A percentile compares a stretch with the other conserved stretches of the same genome.
These are phyloP conservation scores for Amniculicola lignicola DNA, from an alignment of 495 filamentous ascomycete species.

Conservation along the genomic window DNA sequence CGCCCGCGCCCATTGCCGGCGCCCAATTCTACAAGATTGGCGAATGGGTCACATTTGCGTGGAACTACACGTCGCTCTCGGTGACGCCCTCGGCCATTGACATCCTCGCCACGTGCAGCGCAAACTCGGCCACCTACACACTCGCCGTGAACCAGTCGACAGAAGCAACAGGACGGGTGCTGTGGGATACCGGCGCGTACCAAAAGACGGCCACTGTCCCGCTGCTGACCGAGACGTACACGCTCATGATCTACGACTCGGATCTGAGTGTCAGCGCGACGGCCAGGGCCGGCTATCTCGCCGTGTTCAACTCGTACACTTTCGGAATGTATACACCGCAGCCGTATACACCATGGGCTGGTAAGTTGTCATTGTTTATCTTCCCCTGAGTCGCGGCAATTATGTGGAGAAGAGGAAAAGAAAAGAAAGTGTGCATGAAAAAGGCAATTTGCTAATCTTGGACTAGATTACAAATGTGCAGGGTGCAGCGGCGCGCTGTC, in stretches of 20 bases:
- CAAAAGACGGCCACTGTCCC: slow-evolving; percentile 58
- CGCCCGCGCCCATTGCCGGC: slow-evolving; percentile 57
- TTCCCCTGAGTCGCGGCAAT: not conserved
- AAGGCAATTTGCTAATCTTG: too few species aligned
- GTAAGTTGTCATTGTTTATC: slow-evolving; percentile 46
- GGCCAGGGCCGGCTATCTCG: slow-evolving; percentile 69
- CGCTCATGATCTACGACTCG: slow-evolving; percentile 77
- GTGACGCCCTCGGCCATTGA: slow-evolving; percentile 76
- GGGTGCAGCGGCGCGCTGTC: slow-evolving; percentile 68
- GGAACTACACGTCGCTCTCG: slow-evolving; percentile 91
- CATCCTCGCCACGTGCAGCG: slow-evolving; percentile 73
- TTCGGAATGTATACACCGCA: slow-evolving; percentile 83
- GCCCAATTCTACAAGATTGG: slow-evolving; percentile 84
- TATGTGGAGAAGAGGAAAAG: too few species aligned
- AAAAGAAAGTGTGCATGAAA: too few species aligned
- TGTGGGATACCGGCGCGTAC: slow-evolving; percentile 79
- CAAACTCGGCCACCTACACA: slow-evolving; percentile 63
- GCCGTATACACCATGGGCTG: slow-evolving; percentile 57
- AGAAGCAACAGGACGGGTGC: slow-evolving; percentile 53
- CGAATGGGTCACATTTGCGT: slow-evolving; percentile 77
- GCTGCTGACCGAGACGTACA: slow-evolving; percentile 74
- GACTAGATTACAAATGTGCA: slow-evolving; percentile 55
- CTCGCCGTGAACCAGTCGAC: slow-evolving; percentile 60
- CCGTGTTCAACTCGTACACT: slow-evolving; percentile 55
- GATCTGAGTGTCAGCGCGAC: slow-evolving; percentile 58